Conservation (phyloP, 352 stramenopile species). For the Phytophthora vignae region DNA sequence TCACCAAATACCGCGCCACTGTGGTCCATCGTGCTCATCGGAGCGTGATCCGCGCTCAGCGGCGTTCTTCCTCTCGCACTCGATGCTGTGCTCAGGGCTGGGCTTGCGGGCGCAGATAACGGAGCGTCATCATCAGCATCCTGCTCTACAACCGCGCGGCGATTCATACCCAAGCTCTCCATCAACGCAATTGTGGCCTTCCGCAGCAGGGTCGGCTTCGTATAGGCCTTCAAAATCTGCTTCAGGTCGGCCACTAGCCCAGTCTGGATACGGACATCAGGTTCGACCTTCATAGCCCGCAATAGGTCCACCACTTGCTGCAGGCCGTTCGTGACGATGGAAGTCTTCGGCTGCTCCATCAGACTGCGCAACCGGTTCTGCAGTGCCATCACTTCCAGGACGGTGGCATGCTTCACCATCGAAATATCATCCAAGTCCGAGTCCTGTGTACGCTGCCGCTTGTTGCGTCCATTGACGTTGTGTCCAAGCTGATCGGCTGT, state of each 20-base stretch:
- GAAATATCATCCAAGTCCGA: constrained; percentile 70
- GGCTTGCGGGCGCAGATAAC: constrained; percentile 26
- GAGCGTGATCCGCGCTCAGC: constrained; percentile 17
- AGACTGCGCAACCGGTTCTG: constrained; percentile 77
- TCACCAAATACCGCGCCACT: constrained; percentile 27
- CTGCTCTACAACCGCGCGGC: constrained; percentile 55
- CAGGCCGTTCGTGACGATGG: constrained; percentile 67
- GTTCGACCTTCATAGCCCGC: constrained; percentile 75
- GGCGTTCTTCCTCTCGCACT: constrained; percentile 33
- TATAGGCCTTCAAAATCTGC: constrained; percentile 79
- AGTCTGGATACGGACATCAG: constrained; percentile 77
- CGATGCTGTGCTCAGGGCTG: constrained; percentile 43
- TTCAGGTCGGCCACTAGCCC: constrained; percentile 79
- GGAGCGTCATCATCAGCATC: constrained; percentile 54
- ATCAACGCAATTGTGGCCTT: constrained; percentile 75
- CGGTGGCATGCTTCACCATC: constrained; percentile 73
- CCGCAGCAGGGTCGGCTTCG: constrained; percentile 80
- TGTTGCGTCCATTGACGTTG: constrained; percentile 39
- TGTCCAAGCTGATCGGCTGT: constrained; percentile 46
- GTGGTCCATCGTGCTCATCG: constrained; percentile 26
- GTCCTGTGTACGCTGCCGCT: constrained; percentile 68
- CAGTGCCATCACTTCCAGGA: constrained; percentile 68
- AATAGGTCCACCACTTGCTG: constrained; percentile 87
- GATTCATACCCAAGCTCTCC: constrained; percentile 76
- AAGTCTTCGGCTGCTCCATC: constrained; percentile 61